Percentiles rank a stretch among this genome's conserved stretches.
These are phyloP conservation scores for Symbiodinium pilosum DNA, from an alignment of 73 alveolate species.

Conservation along the genomic window DNA sequence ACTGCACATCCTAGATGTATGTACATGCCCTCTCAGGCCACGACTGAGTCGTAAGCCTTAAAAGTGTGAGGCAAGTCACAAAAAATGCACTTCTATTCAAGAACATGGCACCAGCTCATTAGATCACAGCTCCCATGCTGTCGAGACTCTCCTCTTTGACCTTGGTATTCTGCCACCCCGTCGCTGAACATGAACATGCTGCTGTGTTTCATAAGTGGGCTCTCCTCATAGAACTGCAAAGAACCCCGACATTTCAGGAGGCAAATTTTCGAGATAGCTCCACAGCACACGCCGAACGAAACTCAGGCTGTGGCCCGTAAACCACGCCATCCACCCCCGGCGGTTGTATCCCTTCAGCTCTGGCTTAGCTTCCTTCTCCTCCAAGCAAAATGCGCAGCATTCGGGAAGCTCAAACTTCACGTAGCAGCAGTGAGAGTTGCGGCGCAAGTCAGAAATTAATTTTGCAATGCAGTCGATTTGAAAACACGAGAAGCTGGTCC, in stretches of 20 bases:
- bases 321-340: conserved; percentile 58
- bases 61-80: not conserved
- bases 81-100: not conserved
- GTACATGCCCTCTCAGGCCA: too few relatives aligned
- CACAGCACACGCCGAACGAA: not conserved
- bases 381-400: not conserved
- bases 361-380: conserved; percentile 87
- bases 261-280: too few relatives aligned
- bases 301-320: conserved; percentile 28
- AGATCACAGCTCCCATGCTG: not conserved
- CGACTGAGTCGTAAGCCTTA: conserved; percentile 62
- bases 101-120: too few relatives aligned
- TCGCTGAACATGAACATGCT: too few relatives aligned
- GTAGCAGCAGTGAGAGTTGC: too few relatives aligned
- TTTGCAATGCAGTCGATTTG: not conserved
- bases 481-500: not conserved
- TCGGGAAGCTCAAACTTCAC: too few relatives aligned
- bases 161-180: not conserved
- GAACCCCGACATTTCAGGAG: too few relatives aligned
- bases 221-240: too few relatives aligned
- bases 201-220: too few relatives aligned
- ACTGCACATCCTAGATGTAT: too few relatives aligned
- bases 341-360: conserved; percentile 85
- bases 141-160: not conserved
- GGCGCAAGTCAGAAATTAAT: too few relatives aligned